These are phyloP conservation scores for rapeseed (Brassica napus) DNA, from an alignment of 345 rosid species.

Conservation along the genomic window DNA sequence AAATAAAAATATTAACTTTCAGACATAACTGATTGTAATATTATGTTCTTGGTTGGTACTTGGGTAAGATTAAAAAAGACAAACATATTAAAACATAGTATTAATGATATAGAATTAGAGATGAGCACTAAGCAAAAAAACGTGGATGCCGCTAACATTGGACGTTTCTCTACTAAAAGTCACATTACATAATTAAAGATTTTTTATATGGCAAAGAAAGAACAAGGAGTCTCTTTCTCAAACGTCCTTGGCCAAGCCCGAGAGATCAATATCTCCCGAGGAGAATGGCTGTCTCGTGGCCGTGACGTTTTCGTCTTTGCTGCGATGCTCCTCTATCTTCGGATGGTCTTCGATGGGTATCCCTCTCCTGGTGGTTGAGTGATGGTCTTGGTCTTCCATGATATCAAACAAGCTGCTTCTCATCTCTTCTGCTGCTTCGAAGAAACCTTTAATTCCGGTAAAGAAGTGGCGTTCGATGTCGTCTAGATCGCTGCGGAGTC, in stretches of 20 bases:
- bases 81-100: background rate
- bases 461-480: slow-evolving; percentile 59
- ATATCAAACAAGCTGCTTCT: slow-evolving; percentile 55
- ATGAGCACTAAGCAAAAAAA: background rate
- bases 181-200: slow-evolving; percentile 4
- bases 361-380: slow-evolving; percentile 46
- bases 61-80: background rate
- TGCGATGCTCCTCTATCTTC: slow-evolving; percentile 32
- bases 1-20: background rate
- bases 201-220: background rate
- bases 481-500: slow-evolving; percentile 68
- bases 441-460: slow-evolving; percentile 59
- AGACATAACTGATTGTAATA: background rate
- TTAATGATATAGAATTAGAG: background rate
- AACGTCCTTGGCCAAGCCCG: slow-evolving; percentile 66
- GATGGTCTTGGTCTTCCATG: slow-evolving; percentile 48
- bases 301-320: background rate
- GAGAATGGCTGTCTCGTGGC: slow-evolving; percentile 8
- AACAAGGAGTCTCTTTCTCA: slow-evolving; percentile 33
- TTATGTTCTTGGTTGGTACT: background rate
- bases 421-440: slow-evolving; percentile 77
- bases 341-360: slow-evolving; percentile 55
- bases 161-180: slow-evolving; percentile 9
- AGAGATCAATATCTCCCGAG: slow-evolving; percentile 53
- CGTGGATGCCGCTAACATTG: slow-evolving; percentile 31